Conservation (phyloP, 169 alveolate species). For the Cryptosporidium muris region DNA sequence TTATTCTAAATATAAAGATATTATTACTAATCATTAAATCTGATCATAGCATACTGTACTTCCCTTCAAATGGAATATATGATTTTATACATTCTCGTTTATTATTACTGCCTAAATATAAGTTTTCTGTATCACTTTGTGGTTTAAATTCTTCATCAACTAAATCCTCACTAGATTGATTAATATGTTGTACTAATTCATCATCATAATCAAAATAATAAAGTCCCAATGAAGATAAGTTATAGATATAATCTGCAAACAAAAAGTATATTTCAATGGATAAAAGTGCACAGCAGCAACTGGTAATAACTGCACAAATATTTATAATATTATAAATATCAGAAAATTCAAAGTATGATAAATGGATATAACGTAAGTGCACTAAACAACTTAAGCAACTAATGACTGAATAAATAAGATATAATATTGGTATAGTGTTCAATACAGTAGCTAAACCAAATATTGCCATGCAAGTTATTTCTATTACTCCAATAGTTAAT, state of each 20-base stretch:
- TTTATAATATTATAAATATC: constrained; percentile 11
- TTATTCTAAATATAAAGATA: too few species aligned
- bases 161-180: too few species aligned
- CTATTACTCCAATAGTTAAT: constrained; percentile 13
- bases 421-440: constrained; percentile 12
- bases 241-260: constrained; percentile 4
- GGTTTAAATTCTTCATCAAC: too few species aligned
- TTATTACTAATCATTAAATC: too few species aligned
- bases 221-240: not conserved
- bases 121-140: too few species aligned
- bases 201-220: too few species aligned
- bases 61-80: too few species aligned
- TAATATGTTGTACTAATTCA: too few species aligned
- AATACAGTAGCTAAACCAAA: constrained; percentile 4
- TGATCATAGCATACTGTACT: too few species aligned
- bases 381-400: constrained; percentile 15
- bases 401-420: constrained; percentile 5
- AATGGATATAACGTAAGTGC: not conserved
- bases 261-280: constrained; percentile 9
- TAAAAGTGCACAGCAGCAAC: constrained; percentile 28
- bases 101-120: too few species aligned
- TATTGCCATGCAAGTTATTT: not conserved
- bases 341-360: not conserved
- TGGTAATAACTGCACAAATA: constrained; percentile 7
- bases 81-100: too few species aligned